These are phyloP conservation scores for Silene noctiflora DNA, from an alignment of 179 eudicot species.

Conservation along the genomic window DNA sequence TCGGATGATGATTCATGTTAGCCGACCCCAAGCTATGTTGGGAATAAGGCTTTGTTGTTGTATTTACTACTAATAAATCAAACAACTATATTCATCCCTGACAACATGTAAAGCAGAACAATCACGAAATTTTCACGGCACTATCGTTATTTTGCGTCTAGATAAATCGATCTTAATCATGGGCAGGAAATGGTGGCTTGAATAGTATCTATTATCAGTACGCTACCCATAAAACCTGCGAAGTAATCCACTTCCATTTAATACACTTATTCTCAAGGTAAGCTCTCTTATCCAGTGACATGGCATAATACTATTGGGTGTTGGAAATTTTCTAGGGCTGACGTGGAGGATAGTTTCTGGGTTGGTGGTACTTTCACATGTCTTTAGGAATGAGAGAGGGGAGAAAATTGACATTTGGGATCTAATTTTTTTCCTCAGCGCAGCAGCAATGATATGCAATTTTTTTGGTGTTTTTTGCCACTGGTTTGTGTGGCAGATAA, in stretches of 20 bases:
- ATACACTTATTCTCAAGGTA: constrained; percentile 24
- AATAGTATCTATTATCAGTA: constrained; percentile 11
- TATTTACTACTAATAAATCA: neutral
- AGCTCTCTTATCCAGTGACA: constrained; percentile 61
- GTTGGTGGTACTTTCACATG: constrained; percentile 60
- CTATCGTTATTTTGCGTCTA: constrained; percentile 15
- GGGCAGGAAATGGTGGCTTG: constrained; percentile 37
- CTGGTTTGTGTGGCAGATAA: constrained; percentile 59
- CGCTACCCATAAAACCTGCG: constrained; percentile 40
- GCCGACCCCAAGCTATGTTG: no score
- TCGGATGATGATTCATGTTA: no score
- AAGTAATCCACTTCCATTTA: constrained; percentile 21
- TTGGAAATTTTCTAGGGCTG: constrained; percentile 47
- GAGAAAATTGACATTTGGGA: constrained; percentile 20
- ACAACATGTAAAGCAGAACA: neutral
- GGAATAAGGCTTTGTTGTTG: no score
- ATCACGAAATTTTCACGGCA: constrained; percentile 13
- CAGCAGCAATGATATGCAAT: constrained; percentile 46
- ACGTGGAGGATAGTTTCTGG: constrained; percentile 51
- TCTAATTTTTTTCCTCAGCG: constrained; percentile 1
- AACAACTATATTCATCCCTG: neutral
- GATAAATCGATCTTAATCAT: constrained; percentile 28
- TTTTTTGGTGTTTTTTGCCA: constrained; percentile 49
- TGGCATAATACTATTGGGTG: constrained; percentile 51
- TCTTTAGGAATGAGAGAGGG: constrained; percentile 36